Evolutionary conservation across 208 protist genomes (phyloP), one percentile per base, ranked within the genome.

Genomic region (Wallacemonas rigidus): DNA sequence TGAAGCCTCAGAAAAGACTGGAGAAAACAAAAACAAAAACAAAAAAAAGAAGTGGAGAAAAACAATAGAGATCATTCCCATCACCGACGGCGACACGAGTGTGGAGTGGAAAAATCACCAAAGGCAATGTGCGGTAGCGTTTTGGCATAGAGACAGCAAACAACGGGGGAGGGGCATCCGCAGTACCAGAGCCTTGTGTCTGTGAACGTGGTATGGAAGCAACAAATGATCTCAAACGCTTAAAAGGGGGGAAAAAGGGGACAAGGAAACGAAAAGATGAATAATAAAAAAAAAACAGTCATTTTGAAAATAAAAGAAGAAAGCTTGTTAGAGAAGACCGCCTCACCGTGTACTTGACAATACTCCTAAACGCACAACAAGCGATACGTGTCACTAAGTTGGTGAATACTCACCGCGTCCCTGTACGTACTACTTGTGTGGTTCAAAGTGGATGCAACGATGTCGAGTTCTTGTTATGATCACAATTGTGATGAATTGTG

Each of bases 221-320:
- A 65, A 76, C 62, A 70, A 26, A 54, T 71, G 63, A 70, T 68
- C 44, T 26, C 53, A 40, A 53, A 35, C 54, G 26, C 0, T 26
- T 26, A 26, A 26, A 26, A 26, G 26, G 26, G 26, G 26, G 15
- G 65, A 73, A 73, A 64, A 67, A 74, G 2, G 35, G 47, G 43
- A 48, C 51, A 40, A 44, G 36, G 12, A 50, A 50, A 50, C 0
- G 12, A 50, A 50, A 50, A 14, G 45, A 6, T 50, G 45, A 14
- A 50, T 14, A 50, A 50, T 14, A 12, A 50, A 50, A 50, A 50
- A 50, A 50, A 50, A 50, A 50, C 6, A 50, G 45, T 26, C 26
- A 50, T 6, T 50, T 6, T 50, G 0, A 50, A 50, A 50, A 26
- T 26, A 50, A 50, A 50, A 50, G 12, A 50, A 50, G 45, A 50